Conservation (phyloP, 768 basidiomycete species). For the Boletus speciosus region DNA sequence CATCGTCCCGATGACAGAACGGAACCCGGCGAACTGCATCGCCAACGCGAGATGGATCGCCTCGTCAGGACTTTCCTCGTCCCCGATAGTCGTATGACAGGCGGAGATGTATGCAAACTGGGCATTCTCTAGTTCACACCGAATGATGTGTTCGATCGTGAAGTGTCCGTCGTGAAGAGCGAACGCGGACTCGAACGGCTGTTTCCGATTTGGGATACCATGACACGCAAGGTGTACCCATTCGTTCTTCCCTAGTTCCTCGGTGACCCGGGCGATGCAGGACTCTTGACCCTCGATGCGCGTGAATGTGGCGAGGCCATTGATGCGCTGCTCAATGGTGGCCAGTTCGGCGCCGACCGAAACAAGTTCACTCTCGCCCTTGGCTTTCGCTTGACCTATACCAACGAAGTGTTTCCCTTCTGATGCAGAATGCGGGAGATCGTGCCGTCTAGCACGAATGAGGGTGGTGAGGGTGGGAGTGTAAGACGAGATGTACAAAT, state of each 20-base stretch:
- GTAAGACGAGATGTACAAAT: conserved; percentile 15
- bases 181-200: conserved; percentile 19
- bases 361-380: not conserved
- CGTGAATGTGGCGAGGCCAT: not conserved
- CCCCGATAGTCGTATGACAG: conserved; percentile 6
- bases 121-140: not conserved
- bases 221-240: conserved; percentile 31
- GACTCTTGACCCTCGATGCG: not conserved
- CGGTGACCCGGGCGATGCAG: not conserved
- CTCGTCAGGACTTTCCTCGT: conserved; percentile 11
- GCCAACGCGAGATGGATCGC: not conserved
- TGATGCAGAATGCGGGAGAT: not conserved
- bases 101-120: conserved; percentile 24
- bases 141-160: conserved; percentile 7
- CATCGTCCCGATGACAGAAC: conserved; percentile 1
- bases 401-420: not conserved
- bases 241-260: not conserved
- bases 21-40: not conserved
- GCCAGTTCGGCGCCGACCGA: not conserved
- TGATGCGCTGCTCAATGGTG: not conserved
- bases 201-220: conserved; percentile 2
- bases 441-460: not conserved
- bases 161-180: conserved; percentile 10
- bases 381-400: conserved; percentile 1
- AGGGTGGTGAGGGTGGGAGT: conserved; percentile 13